Percentiles rank a stretch among this genome's conserved stretches.
These are phyloP conservation scores for Heimioporus sp. DNA, from an alignment of 768 basidiomycete species.

Conservation along the genomic window DNA sequence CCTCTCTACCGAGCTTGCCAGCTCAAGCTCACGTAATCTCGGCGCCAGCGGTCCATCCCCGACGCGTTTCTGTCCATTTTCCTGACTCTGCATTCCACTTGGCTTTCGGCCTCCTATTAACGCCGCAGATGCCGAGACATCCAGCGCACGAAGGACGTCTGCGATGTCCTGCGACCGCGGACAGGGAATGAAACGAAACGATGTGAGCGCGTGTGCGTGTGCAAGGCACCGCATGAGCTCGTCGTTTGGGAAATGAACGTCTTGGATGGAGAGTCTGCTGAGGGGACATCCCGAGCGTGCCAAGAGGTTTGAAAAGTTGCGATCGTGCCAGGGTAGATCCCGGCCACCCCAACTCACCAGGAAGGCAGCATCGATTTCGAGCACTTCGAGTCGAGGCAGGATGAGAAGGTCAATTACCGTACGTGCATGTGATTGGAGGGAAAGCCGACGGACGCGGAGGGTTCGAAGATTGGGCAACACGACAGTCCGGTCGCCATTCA, in stretches of 20 bases:
- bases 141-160: constrained; percentile 7
- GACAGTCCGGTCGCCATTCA: neutral
- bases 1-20: constrained; percentile 14
- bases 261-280: constrained; percentile 10
- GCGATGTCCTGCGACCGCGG: constrained; percentile 14
- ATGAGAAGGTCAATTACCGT: constrained; percentile 8
- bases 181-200: constrained; percentile 14
- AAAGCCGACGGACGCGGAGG: constrained; percentile 17
- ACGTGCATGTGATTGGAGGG: neutral
- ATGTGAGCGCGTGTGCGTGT: constrained; percentile 7
- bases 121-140: neutral
- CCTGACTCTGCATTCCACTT: neutral
- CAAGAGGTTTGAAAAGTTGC: constrained; percentile 16
- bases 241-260: constrained; percentile 14
- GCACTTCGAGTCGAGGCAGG: constrained; percentile 17
- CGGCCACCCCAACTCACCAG: neutral
- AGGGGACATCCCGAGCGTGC: constrained; percentile 14
- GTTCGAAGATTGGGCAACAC: constrained; percentile 11
- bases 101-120: neutral
- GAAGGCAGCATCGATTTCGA: constrained; percentile 15
- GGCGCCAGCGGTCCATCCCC: constrained; percentile 1
- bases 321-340: constrained; percentile 5
- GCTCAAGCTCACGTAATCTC: constrained; percentile 11
- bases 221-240: constrained; percentile 20
- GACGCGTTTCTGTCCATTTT: neutral